Evolutionary conservation across 2,329 filamentous ascomycete genomes (phyloP), one percentile per base, ranked within the genome.

Genomic region (Apiospora pterosperma): DNA sequence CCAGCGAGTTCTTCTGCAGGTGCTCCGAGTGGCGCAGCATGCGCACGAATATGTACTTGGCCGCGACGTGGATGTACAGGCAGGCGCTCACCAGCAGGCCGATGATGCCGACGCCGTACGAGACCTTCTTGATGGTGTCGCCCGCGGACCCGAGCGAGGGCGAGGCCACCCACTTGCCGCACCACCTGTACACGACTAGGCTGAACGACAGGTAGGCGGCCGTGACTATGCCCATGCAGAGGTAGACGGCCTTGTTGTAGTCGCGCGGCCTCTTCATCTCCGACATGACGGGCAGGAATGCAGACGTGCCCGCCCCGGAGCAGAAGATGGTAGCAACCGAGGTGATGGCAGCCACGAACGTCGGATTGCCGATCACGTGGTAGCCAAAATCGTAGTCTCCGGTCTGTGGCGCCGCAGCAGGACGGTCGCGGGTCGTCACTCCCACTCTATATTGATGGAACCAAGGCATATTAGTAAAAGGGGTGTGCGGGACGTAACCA

Each of bases 251-350:
- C 73, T 88, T 89, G 66, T 81, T 81, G 73, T 85, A 90, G 68
- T 89, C 85, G 23, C 78, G 79, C 0, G 88, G 87, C 36, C 81
- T 79, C 48, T 77, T 79, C 87, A 90, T 90, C 76, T 90, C 88
- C 0, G 84, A 85, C 62, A 90, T 90, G 65, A 90, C 85, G 5
- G 87, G 86, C 1, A 90, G 76, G 70, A 89, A 90, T 1, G 85
- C 85, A 0, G 82, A 84, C 0, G 86, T 88, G 21, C 84, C 85
- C 0, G 86, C 84, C 7, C 81, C 82, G 2, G 85, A 86, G 64
- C 85, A 82, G 75, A 89, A 88, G 67, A 90, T 88, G 2, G 84
- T 87, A 2, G 81, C 80, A 0, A 82, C 80, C 42, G 86, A 84
- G 0, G 82, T 84, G 69, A 90, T 88, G 8, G 85, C 87, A 1